Conservation (phyloP, 306 rosid genomes). For the Lathyrus oleraceus region DNA sequence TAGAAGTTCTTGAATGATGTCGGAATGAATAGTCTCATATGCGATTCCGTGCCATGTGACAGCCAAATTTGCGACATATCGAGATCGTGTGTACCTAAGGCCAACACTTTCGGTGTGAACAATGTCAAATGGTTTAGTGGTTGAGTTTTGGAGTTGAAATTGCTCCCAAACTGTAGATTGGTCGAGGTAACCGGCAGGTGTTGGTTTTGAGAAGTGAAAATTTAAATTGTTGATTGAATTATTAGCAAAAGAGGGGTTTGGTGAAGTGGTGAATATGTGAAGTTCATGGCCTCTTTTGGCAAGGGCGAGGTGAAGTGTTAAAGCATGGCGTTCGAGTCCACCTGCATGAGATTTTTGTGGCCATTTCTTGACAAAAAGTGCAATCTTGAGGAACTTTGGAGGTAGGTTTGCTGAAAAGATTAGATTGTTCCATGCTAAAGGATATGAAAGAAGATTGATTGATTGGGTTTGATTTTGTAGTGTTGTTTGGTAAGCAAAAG, state of each 20-base stretch:
- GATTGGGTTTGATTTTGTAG: constrained; percentile 39
- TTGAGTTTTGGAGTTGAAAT: constrained; percentile 61
- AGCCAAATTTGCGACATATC: constrained; percentile 47
- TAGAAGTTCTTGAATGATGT: constrained; percentile 54
- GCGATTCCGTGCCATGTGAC: constrained; percentile 75
- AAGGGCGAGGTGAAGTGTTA: constrained; percentile 72
- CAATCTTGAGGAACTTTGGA: constrained; percentile 55
- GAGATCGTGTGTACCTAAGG: constrained; percentile 57
- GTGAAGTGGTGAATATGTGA: constrained; percentile 65
- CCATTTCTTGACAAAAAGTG: constrained; percentile 81
- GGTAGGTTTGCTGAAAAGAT: constrained; percentile 50
- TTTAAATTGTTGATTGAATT: constrained; percentile 39
- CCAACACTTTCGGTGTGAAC: constrained; percentile 71
- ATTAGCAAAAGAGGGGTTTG: constrained; percentile 38
- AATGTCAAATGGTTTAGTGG: constrained; percentile 55
- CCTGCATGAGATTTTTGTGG: constrained; percentile 65
- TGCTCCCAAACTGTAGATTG: constrained; percentile 64
- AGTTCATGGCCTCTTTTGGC: constrained; percentile 74
- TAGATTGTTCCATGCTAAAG: constrained; percentile 66
- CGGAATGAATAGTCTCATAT: constrained; percentile 46
- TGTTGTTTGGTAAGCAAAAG: constrained; percentile 37
- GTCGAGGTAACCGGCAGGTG: constrained; percentile 68
- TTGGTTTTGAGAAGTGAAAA: constrained; percentile 68
- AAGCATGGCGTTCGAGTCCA: constrained; percentile 79
- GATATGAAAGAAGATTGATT: constrained; percentile 54